Percentiles rank a stretch among this genome's conserved stretches.
These are phyloP conservation scores for Rhododendron henanense DNA, from an alignment of 148 eudicot genomes.

Conservation along the genomic window DNA sequence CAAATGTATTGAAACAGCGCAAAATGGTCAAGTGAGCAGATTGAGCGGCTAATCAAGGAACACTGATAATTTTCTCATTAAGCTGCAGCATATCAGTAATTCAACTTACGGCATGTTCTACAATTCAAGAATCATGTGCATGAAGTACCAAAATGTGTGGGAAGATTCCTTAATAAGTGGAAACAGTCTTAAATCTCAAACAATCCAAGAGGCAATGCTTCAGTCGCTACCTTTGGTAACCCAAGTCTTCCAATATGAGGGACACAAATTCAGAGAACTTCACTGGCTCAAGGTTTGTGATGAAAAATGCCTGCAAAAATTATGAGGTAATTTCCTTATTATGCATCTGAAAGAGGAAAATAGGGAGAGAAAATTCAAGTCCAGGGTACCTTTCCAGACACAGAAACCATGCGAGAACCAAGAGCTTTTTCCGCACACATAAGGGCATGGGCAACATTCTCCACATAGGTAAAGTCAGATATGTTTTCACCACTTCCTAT, in stretches of 20 bases:
- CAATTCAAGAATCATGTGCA: not conserved
- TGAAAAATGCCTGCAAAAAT: constrained; percentile 68
- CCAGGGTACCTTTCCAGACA: constrained; percentile 72
- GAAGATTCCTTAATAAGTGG: not conserved
- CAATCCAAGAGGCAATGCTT: not conserved
- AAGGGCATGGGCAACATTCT: constrained; percentile 92
- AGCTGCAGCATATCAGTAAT: not conserved
- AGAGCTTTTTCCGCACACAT: constrained; percentile 88
- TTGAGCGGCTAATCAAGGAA: not conserved
- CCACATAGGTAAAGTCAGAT: constrained; percentile 87
- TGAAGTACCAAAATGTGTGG: not conserved
- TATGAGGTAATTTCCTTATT: constrained; percentile 1
- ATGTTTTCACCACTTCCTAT: constrained; percentile 66
- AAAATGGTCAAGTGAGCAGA: not conserved
- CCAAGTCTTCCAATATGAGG: constrained; percentile 60
- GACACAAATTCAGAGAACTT: constrained; percentile 69
- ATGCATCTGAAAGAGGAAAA: constrained; percentile 5
- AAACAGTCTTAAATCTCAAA: not conserved
- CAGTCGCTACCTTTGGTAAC: constrained; percentile 59
- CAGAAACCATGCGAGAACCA: constrained; percentile 39
- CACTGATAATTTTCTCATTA: not conserved
- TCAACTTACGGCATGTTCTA: not conserved
- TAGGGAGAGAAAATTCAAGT: not conserved
- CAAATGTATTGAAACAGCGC: not conserved
- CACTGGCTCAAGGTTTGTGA: constrained; percentile 75